A percentile compares a stretch with the other conserved stretches of the same genome.
phyloP scores from a whole-genome alignment of 495 filamentous ascomycete genomes.

The Bacidia rubella region DNA sequence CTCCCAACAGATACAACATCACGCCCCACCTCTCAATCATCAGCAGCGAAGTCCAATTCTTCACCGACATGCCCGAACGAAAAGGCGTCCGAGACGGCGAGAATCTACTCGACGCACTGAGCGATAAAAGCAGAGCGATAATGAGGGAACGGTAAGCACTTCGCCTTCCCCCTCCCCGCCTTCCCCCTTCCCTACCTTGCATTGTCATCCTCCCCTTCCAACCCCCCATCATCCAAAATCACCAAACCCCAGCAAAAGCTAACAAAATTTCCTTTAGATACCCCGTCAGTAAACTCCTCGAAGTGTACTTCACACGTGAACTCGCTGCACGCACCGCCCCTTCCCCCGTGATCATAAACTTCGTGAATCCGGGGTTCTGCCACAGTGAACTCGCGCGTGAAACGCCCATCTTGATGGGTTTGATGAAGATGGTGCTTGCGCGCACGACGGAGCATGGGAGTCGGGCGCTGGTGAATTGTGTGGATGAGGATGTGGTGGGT shows the following conservation, averaged over 20 bases:
- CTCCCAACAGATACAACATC: no score
- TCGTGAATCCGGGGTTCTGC: constrained; percentile 37
- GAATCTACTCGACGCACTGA: constrained; percentile 20
- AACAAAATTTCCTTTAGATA: constrained; percentile 15
- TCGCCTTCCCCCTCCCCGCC: background rate
- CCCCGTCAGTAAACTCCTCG: constrained; percentile 22
- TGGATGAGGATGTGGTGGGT: no score
- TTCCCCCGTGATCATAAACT: constrained; percentile 36
- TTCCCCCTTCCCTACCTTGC: background rate
- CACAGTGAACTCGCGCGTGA: constrained; percentile 31
- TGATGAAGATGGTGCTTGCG: constrained; percentile 23
- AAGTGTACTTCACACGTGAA: constrained; percentile 21
- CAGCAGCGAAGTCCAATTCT: constrained; percentile 20
- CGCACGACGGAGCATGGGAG: constrained; percentile 27
- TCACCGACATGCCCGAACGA: constrained; percentile 16
- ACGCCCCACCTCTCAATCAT: constrained; percentile 20
- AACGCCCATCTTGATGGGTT: background rate
- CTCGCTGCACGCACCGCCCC: constrained; percentile 15
- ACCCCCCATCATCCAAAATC: background rate
- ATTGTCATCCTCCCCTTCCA: background rate
- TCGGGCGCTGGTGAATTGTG: constrained; percentile 24
- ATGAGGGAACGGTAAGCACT: constrained; percentile 15
- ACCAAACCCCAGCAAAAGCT: background rate
- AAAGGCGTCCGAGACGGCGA: constrained; percentile 1
- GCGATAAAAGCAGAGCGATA: constrained; percentile 16